Base-by-base conservation (phyloP, 1,284 basidiomycete species). In the Ceratobasidium sp. region DNA sequence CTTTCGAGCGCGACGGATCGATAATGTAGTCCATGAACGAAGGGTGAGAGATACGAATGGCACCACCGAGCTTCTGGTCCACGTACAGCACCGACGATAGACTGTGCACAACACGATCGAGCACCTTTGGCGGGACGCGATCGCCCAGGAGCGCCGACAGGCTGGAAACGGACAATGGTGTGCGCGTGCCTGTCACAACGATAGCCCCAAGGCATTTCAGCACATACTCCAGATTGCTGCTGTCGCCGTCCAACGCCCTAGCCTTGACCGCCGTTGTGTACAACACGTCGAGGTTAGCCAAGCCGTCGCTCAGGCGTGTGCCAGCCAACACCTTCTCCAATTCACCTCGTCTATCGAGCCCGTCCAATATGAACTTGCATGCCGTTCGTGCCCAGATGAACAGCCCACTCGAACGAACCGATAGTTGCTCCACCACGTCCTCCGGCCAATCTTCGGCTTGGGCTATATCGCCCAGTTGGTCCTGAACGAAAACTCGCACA, bases 31-130 rank as follows among this genome's bases (percentile, higher is more conserved):
- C 70, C 2, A 41, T 48, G 41, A 78, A 78, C 6, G 69, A 73
- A 8, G 50, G 70, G 60, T 78, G 59, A n/a, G 38, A 74, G 16
- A 78, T 23, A 18, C 77, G 44, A 12, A 74, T 66, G 16, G 71
- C 59, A 33, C 54, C 77, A 23, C 27, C 35, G 30, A 38, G 50
- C 0, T 59, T 27, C 41, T 57, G 60, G 41, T 70, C 64, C 30
- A n/a, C 55, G 30, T 74, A 59, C 16, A 78, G 50, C 12, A 78
- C 77, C 5, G 77, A 75, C n/a, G 48, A 35, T 18, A 78, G 50
- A 18, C 54, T 41, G 10, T 55, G 16, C 14, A 70, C 23, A 35
- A 44, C 23, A 10, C 8, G n/a, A 33, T 70, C 52, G 5, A 70
- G 50, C 27, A 44, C 50, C 5, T 38, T 3, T 41, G 8, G 52